phyloP scores from a whole-genome alignment of 75 land plant species.

The Sequoia sempervirens region DNA sequence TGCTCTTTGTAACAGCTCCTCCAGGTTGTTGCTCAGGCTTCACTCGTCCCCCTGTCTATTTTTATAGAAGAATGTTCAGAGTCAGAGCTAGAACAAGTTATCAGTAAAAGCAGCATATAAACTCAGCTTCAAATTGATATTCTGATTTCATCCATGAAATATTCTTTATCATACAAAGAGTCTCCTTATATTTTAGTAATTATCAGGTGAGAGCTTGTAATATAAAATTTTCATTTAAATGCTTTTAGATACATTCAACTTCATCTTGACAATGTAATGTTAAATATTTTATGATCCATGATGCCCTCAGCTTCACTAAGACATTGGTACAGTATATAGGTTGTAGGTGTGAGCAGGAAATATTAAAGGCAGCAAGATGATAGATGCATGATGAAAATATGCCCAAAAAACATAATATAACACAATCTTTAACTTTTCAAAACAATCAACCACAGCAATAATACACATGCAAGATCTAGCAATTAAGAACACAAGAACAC shows the following conservation, averaged over 20 bases:
- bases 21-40: slow-evolving; percentile 6
- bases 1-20: neutral
- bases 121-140: neutral
- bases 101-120: neutral
- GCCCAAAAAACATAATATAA: neutral
- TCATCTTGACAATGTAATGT: neutral
- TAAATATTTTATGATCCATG: neutral
- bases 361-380: neutral
- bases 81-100: neutral
- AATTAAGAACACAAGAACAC: too few species aligned
- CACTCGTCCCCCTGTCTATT: slow-evolving; percentile 13
- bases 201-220: neutral
- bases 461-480: too few species aligned
- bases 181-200: neutral
- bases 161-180: neutral
- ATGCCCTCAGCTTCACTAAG: neutral
- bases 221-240: neutral
- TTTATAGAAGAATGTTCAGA: slow-evolving; percentile 6
- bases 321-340: neutral
- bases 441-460: too few species aligned
- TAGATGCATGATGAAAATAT: neutral
- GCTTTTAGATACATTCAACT: neutral
- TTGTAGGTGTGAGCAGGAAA: neutral
- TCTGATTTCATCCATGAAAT: neutral
- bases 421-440: too few species aligned